Percentiles rank a stretch among this genome's conserved stretches.
Evolutionary conservation across 805 yeast species (phyloP).

Genomic region (Starmerella riodocensis): DNA sequence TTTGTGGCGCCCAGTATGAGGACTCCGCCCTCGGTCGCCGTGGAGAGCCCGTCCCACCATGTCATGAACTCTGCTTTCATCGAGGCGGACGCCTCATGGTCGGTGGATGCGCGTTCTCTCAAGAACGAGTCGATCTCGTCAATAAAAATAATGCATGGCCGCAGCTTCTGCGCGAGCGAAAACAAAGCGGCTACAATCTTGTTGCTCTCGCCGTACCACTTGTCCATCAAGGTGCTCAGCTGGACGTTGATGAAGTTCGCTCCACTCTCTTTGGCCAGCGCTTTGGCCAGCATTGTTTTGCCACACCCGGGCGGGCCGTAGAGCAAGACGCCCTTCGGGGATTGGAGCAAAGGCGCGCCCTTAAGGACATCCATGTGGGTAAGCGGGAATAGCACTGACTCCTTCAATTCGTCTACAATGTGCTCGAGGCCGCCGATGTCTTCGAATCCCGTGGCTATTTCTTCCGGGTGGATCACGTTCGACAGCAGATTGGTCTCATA

Average conservation of each 20-base stretch:
- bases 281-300: conserved; percentile 93
- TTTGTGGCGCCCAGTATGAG: conserved; percentile 91
- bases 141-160: conserved; percentile 88
- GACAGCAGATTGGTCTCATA: conserved; percentile 72
- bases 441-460: conserved; percentile 57
- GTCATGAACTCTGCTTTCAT: conserved; percentile 96
- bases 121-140: conserved; percentile 94
- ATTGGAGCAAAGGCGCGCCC: conserved; percentile 54
- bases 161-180: conserved; percentile 73
- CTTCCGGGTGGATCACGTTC: conserved; percentile 72
- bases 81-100: conserved; percentile 92
- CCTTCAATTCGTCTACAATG: conserved; percentile 73
- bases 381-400: conserved; percentile 77
- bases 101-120: conserved; percentile 68
- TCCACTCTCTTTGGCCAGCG: conserved; percentile 79
- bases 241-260: conserved; percentile 84
- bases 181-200: conserved; percentile 88
- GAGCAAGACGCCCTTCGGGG: conserved; percentile 86
- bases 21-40: conserved; percentile 48
- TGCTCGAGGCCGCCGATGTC: conserved; percentile 84
- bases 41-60: conserved; percentile 84
- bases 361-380: conserved; percentile 39
- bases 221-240: conserved; percentile 90
- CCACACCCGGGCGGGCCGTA: conserved; percentile 98
- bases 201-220: conserved; percentile 95